Base-by-base conservation (phyloP, 2,329 filamentous ascomycete species). In the Aspergillus candidus region DNA sequence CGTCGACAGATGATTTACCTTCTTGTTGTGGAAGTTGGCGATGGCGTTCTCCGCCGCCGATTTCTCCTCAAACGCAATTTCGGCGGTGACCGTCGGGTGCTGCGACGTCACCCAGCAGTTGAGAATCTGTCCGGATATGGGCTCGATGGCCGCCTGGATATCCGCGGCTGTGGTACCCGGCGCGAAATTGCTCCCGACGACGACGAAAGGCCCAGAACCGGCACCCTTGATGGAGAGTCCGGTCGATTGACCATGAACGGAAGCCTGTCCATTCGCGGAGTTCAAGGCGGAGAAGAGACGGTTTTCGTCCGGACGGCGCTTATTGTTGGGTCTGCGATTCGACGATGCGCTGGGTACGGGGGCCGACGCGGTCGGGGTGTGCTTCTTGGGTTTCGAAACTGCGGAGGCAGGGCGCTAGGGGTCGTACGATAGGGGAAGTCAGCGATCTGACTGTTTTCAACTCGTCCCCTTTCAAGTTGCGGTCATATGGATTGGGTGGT, bases 101-200 rank as follows among this genome's bases (percentile, higher is more conserved):
- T 71, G 71, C n/a, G 61, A 56, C 11, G 75, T 63, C 15, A 84
- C 63, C 48, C 69, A 72, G 62, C 80, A 83, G 40, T 70, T 70
- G 22, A 75, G 47, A 54, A 80, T 70, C 31, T 72, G 65, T 29
- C 77, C 77, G 12, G 73, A 75, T 13, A 75, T 66, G 3, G 72
- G 70, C 43, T 70, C 67, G 59, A 83, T 70, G 27, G 80, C 79
- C 34, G 78, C 74, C 56, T 82, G 76, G 36, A 84, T 83, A 53
- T 84, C 80, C 18, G 77, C 78, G 12, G 79, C 79, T 2, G 79
- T 82, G 0, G 80, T 84, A 12, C 80, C 80, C n/a, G 76, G 75
- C 11, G 79, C 79, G 58, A 84, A 83, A 62, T 83, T 83, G 58
- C 73, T 74, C 6, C 78, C 80, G 40, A 79, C 62, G 6, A 84